Percentiles rank a stretch among this genome's conserved stretches.
These are phyloP conservation scores for Panus rudis DNA, from an alignment of 768 basidiomycete species.

Conservation along the genomic window DNA sequence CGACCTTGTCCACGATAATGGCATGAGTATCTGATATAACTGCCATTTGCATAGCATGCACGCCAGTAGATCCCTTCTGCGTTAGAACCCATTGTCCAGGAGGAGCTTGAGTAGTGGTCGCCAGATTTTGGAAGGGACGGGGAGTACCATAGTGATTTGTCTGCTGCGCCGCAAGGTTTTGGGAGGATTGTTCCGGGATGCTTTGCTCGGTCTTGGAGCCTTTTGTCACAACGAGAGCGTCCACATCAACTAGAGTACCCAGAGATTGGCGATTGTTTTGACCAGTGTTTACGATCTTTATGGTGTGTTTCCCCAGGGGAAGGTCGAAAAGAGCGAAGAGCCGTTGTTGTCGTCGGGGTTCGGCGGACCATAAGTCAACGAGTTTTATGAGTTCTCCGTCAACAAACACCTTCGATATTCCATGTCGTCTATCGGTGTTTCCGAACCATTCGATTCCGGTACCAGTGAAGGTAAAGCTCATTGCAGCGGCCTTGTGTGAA, in stretches of 20 bases:
- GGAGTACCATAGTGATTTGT: neutral
- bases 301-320: constrained; percentile 42
- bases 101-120: constrained; percentile 1
- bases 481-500: constrained; percentile 37
- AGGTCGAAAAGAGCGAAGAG: constrained; percentile 57
- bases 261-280: constrained; percentile 29
- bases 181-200: neutral
- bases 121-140: constrained; percentile 7
- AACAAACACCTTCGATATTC: constrained; percentile 48
- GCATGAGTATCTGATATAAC: constrained; percentile 65
- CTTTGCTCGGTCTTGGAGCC: constrained; percentile 18
- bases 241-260: constrained; percentile 41
- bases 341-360: constrained; percentile 47
- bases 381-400: constrained; percentile 41
- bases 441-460: constrained; percentile 80
- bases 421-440: constrained; percentile 44
- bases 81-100: constrained; percentile 44
- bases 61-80: constrained; percentile 66
- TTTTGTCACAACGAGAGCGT: constrained; percentile 61
- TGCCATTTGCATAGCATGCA: constrained; percentile 71
- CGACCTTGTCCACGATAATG: constrained; percentile 76
- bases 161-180: neutral
- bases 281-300: constrained; percentile 57
- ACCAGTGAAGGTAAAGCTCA: constrained; percentile 58
- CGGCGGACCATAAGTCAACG: constrained; percentile 39